Conservation (phyloP, 345 rosid species). For the Boechera stricta region DNA sequence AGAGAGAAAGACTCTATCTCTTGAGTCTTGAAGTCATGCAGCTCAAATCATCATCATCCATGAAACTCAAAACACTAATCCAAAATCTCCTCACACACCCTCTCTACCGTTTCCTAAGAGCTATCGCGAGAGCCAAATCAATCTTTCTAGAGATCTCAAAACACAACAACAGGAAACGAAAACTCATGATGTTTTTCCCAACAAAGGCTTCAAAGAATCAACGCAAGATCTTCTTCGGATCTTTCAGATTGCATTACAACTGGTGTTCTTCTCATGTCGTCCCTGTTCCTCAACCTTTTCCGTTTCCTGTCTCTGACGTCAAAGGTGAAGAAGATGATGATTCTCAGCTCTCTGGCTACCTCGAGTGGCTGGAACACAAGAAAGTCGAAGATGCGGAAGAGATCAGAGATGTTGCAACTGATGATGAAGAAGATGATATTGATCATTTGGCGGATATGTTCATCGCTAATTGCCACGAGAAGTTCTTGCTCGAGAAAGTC, state of each 20-base stretch:
- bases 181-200: slow-evolving; percentile 49
- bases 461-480: slow-evolving; percentile 85
- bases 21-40: slow-evolving; percentile 34
- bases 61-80: slow-evolving; percentile 68
- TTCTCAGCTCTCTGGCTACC: slow-evolving; percentile 66
- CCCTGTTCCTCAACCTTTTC: slow-evolving; percentile 59
- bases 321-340: slow-evolving; percentile 45
- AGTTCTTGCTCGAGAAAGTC: slow-evolving; percentile 87
- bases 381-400: slow-evolving; percentile 29
- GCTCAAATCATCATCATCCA: slow-evolving; percentile 49
- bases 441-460: slow-evolving; percentile 85
- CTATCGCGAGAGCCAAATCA: slow-evolving; percentile 65
- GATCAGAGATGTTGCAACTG: slow-evolving; percentile 18
- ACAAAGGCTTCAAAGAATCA: slow-evolving; percentile 52
- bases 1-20: slow-evolving; percentile 34
- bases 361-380: slow-evolving; percentile 84
- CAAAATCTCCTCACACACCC: slow-evolving; percentile 68
- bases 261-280: slow-evolving; percentile 86
- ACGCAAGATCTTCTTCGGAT: slow-evolving; percentile 72
- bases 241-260: slow-evolving; percentile 85
- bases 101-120: slow-evolving; percentile 60
- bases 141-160: slow-evolving; percentile 52
- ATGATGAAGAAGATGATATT: slow-evolving; percentile 55
- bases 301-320: slow-evolving; percentile 29
- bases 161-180: slow-evolving; percentile 44